These are phyloP conservation scores for Populus euphratica DNA, from an alignment of 345 rosid species.

Conservation along the genomic window DNA sequence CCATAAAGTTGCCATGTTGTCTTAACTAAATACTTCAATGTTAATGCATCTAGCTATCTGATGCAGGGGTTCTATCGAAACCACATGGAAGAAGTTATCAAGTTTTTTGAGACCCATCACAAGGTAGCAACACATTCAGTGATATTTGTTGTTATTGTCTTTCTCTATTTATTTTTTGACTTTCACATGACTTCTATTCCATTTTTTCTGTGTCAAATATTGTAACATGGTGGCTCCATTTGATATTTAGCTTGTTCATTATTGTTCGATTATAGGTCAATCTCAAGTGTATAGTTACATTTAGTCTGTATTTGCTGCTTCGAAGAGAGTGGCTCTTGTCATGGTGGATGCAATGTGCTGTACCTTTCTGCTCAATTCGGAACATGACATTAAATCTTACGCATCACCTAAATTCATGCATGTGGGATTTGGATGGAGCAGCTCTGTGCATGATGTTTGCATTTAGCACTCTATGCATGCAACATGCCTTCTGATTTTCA, in stretches of 20 bases:
- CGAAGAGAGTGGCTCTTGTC: neutral
- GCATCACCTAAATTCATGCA: neutral
- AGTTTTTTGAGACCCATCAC: constrained; percentile 84
- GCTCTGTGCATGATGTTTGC: neutral
- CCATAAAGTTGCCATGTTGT: constrained; percentile 1
- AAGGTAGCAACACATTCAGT: constrained; percentile 40
- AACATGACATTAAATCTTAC: neutral
- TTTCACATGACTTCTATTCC: neutral
- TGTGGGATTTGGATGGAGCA: neutral
- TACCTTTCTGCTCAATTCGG: neutral
- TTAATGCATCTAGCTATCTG: constrained; percentile 18
- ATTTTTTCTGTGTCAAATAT: neutral
- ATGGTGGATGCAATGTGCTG: neutral
- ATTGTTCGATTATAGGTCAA: neutral
- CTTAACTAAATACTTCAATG: neutral
- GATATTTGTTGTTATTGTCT: neutral
- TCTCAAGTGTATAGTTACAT: neutral
- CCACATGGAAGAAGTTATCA: constrained; percentile 93
- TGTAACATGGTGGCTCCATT: neutral
- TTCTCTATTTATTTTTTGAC: neutral
- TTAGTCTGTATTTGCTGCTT: neutral
- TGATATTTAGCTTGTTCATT: neutral
- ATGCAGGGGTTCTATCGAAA: constrained; percentile 83
- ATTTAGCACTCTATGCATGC: neutral
- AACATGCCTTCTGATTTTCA: constrained; percentile 1